Evolutionary conservation across 495 filamentous ascomycete genomes (phyloP).

Genomic region (Trichocladium antarcticum): DNA sequence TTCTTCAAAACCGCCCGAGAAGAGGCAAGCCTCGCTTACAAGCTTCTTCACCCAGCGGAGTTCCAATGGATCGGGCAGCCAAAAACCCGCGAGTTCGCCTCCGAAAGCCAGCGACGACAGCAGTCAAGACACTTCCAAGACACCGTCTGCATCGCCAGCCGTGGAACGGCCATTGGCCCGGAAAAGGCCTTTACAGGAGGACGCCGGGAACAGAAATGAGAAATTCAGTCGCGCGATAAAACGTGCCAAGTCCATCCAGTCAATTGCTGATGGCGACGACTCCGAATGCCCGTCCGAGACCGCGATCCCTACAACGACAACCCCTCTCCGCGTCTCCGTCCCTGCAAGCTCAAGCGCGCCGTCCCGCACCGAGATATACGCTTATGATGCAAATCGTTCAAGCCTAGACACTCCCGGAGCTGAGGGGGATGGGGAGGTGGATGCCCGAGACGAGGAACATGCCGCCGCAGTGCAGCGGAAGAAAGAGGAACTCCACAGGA

Average conservation of each 20-base stretch:
- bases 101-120: neutral
- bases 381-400: slow-evolving; percentile 30
- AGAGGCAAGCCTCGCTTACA: slow-evolving; percentile 73
- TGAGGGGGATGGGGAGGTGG: slow-evolving; percentile 43
- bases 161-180: slow-evolving; percentile 16
- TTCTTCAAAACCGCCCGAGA: slow-evolving; percentile 28
- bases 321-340: neutral
- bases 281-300: slow-evolving; percentile 1
- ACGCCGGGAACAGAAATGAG: slow-evolving; percentile 28
- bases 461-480: slow-evolving; percentile 34
- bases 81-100: neutral
- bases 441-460: slow-evolving; percentile 40
- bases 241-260: slow-evolving; percentile 26
- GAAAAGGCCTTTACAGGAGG: slow-evolving; percentile 40
- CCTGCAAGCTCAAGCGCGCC: slow-evolving; percentile 9
- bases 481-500: slow-evolving; percentile 66
- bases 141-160: slow-evolving; percentile 4
- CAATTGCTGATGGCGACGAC: slow-evolving; percentile 19
- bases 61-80: neutral
- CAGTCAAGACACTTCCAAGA: neutral
- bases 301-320: neutral
- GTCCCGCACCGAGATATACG: slow-evolving; percentile 36
- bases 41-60: slow-evolving; percentile 58
- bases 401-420: slow-evolving; percentile 11
- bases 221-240: slow-evolving; percentile 30